Conservation (phyloP, 208 protist species). For the Trypanosoma caninum region DNA sequence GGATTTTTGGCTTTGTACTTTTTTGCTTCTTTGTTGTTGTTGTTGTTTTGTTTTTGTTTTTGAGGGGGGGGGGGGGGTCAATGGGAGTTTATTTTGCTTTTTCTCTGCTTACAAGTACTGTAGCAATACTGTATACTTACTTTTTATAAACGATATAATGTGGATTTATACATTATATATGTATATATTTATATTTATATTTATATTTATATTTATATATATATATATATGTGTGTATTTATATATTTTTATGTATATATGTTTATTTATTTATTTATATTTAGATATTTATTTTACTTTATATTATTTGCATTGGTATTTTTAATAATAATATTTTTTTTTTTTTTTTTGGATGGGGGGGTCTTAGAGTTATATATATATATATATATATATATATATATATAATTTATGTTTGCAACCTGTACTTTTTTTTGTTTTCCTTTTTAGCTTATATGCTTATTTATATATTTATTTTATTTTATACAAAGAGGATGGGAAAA, state of each 20-base stretch:
- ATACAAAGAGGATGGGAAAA: no score
- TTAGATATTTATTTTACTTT: slow-evolving; percentile 8
- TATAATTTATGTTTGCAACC: no score
- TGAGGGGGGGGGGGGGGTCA: background rate
- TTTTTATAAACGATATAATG: no score
- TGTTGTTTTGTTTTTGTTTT: slow-evolving; percentile 1
- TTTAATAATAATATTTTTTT: background rate
- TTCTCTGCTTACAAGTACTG: background rate
- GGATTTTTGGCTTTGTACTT: background rate
- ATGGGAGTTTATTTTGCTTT: background rate
- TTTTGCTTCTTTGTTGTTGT: background rate
- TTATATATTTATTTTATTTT: no score
- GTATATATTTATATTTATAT: slow-evolving; percentile 7
- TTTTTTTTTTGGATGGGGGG: background rate
- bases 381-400: slow-evolving; percentile 1
- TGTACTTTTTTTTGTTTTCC: background rate
- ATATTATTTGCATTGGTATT: background rate
- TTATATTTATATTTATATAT: slow-evolving; percentile 10
- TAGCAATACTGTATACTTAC: no score
- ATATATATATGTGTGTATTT: background rate
- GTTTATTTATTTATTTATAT: slow-evolving; percentile 10
- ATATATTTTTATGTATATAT: slow-evolving; percentile 4
- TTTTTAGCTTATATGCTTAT: background rate
- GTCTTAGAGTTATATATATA: slow-evolving; percentile 10
- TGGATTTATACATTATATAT: no score